Conservation (phyloP, 805 yeast genomes). For the Wickerhamomyces alni region DNA sequence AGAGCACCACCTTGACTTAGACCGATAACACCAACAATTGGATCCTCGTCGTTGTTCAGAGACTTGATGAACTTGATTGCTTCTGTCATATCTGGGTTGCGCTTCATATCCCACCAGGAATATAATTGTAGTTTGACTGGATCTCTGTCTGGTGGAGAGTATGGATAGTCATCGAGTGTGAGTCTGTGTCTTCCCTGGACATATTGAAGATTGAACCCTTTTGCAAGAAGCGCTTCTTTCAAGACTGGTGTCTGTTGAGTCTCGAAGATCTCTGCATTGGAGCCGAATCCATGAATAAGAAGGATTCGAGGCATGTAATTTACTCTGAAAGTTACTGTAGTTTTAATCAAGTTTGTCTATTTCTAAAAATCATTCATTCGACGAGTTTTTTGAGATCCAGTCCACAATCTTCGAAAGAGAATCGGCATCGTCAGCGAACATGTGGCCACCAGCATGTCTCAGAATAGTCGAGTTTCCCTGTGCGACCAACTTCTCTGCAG, state of each 20-base stretch:
- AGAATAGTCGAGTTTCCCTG: not conserved
- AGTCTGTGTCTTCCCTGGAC: slow-evolving; percentile 68
- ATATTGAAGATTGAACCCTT: slow-evolving; percentile 58
- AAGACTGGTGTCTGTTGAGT: not conserved
- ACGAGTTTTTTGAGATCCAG: not conserved
- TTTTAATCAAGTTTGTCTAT: not conserved
- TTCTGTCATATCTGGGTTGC: not conserved
- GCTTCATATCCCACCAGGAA: slow-evolving; percentile 7
- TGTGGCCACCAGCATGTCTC: slow-evolving; percentile 2
- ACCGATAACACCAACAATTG: slow-evolving; percentile 8
- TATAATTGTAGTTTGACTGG: slow-evolving; percentile 2
- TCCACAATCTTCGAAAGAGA: not conserved
- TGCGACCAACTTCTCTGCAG: not conserved
- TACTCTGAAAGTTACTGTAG: too few relatives aligned
- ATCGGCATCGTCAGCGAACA: slow-evolving; percentile 2
- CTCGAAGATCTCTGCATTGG: not conserved
- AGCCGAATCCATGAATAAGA: slow-evolving; percentile 2
- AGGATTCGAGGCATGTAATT: not conserved
- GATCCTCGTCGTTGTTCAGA: slow-evolving; percentile 1
- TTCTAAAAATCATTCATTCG: not conserved
- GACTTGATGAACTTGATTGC: slow-evolving; percentile 2
- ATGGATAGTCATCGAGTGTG: slow-evolving; percentile 60
- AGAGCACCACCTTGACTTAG: slow-evolving; percentile 10
- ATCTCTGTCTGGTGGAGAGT: slow-evolving; percentile 25
- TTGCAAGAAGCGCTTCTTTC: not conserved